Conservation (phyloP, 2,329 filamentous ascomycete genomes). For the Penicillium paneum region DNA sequence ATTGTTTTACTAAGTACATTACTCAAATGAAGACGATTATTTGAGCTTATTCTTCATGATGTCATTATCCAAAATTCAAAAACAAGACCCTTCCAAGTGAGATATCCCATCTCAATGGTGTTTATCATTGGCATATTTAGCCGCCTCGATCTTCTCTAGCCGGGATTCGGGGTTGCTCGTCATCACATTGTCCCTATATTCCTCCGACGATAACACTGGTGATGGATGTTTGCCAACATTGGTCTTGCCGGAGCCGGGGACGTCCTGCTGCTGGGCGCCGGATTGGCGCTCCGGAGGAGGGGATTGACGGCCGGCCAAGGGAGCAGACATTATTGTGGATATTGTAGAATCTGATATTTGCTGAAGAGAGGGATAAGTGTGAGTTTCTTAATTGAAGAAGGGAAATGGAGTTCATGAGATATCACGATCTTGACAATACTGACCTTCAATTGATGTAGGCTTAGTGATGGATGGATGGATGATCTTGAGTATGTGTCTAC, state of each 20-base stretch:
- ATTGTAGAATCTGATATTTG: background rate
- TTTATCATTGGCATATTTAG: constrained; percentile 29
- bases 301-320: constrained; percentile 68
- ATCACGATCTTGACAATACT: background rate
- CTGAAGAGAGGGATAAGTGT: background rate
- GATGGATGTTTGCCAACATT: constrained; percentile 41
- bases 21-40: background rate
- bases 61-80: constrained; percentile 2
- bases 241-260: constrained; percentile 57
- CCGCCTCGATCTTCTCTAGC: constrained; percentile 38
- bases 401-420: background rate
- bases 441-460: background rate
- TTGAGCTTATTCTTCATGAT: constrained; percentile 3
- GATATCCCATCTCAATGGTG: background rate
- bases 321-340: constrained; percentile 55
- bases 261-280: constrained; percentile 60
- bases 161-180: constrained; percentile 44
- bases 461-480: background rate
- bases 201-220: constrained; percentile 24
- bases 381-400: background rate
- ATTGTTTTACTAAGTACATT: background rate
- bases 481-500: background rate
- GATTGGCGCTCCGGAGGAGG: constrained; percentile 68
- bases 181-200: constrained; percentile 27
- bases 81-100: background rate